A percentile compares a stretch with the other conserved stretches of the same genome.
phyloP scores from a whole-genome alignment of 495 filamentous ascomycete genomes.

The Hypoxylon fragiforme region DNA sequence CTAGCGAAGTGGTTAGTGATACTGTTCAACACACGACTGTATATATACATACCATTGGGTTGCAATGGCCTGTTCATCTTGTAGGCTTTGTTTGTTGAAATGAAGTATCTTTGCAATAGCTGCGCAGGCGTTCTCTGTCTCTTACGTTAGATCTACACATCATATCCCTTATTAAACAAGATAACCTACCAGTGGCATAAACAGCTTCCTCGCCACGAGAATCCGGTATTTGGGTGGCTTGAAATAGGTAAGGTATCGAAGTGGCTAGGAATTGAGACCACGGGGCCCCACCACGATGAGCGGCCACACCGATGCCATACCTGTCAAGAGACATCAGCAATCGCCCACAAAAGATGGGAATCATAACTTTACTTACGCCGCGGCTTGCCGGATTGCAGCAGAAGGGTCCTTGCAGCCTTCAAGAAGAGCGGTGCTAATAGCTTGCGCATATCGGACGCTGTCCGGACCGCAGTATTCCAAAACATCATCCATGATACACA shows the following conservation, averaged over 20 bases:
- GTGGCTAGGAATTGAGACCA: slow-evolving; percentile 85
- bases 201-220: slow-evolving; percentile 91
- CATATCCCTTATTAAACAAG: neutral
- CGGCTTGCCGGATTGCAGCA: slow-evolving; percentile 93
- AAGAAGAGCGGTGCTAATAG: slow-evolving; percentile 84
- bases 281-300: slow-evolving; percentile 81
- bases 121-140: slow-evolving; percentile 85
- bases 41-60: slow-evolving; percentile 62
- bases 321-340: too few species aligned
- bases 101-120: slow-evolving; percentile 96
- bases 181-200: slow-evolving; percentile 68
- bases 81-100: slow-evolving; percentile 76
- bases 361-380: slow-evolving; percentile 56
- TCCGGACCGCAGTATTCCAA: slow-evolving; percentile 92
- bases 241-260: slow-evolving; percentile 78
- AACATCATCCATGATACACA: slow-evolving; percentile 98
- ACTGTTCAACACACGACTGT: neutral
- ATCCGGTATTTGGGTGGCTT: slow-evolving; percentile 74
- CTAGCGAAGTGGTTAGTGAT: slow-evolving; percentile 16
- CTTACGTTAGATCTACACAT: slow-evolving; percentile 6
- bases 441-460: slow-evolving; percentile 76
- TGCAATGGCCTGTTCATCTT: slow-evolving; percentile 71
- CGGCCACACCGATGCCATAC: slow-evolving; percentile 95
- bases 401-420: slow-evolving; percentile 80
- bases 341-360: too few species aligned